A percentile compares a stretch with the other conserved stretches of the same genome.
Conservation (phyloP, 805 yeast genomes). For the Torulaspora gathmanii region DNA sequence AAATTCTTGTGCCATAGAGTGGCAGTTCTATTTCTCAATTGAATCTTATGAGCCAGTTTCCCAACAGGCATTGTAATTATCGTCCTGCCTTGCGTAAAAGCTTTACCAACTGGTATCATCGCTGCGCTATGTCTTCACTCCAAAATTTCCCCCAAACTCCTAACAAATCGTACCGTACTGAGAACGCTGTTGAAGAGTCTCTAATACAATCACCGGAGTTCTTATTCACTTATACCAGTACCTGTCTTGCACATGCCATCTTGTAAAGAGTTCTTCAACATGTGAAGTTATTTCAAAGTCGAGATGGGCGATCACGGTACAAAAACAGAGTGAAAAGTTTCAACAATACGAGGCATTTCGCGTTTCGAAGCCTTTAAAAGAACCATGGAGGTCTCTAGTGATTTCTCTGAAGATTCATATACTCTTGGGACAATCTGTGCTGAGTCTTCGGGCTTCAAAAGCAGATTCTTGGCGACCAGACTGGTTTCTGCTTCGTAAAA, state of each 20-base stretch:
- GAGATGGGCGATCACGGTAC: background rate
- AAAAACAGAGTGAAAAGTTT: constrained; percentile 1
- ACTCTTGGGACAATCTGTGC: too few species aligned
- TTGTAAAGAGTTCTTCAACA: background rate
- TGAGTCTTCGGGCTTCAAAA: too few species aligned
- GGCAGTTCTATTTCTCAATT: constrained; percentile 28
- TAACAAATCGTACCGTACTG: background rate
- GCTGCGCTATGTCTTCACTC: background rate
- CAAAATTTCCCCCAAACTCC: background rate
- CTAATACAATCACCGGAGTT: background rate
- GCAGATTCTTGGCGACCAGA: too few species aligned
- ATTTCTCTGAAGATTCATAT: too few species aligned
- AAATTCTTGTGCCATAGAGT: constrained; percentile 23
- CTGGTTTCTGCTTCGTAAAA: too few species aligned
- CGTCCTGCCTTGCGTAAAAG: constrained; percentile 19
- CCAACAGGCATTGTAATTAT: constrained; percentile 19
- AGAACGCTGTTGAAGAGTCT: background rate
- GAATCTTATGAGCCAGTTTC: constrained; percentile 19
- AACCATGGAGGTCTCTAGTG: background rate
- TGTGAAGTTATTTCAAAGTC: constrained; percentile 5
- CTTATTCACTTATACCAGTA: background rate
- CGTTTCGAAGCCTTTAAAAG: background rate
- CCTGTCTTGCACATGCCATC: background rate
- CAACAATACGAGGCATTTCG: constrained; percentile 1
- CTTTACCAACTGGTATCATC: constrained; percentile 22